Evolutionary conservation across 2,329 filamentous ascomycete genomes (phyloP), one percentile per base, ranked within the genome.

Genomic region (Nemania diffusa): DNA sequence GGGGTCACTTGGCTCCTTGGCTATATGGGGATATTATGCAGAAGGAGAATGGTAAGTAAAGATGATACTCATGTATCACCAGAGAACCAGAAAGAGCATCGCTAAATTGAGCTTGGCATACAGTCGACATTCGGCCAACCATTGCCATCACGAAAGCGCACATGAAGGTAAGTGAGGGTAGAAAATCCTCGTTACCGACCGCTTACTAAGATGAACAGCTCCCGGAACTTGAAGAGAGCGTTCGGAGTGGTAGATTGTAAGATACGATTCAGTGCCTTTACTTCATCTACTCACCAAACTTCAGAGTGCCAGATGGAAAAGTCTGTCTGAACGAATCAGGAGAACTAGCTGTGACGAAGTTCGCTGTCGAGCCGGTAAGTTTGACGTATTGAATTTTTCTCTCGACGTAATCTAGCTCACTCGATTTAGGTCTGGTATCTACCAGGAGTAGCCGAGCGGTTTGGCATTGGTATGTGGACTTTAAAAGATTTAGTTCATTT

Each of bases 311-410:
- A 0, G 96, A 99, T 78, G 95, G 96, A 58, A 96, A 94, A 77
- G 93, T 98, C 51, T 95, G 94, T 76, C 79, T 98, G 60, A 97
- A 97, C 76, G 85, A 89, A n/a, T 81, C 83, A 2, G 96, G 96
- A 62, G 96, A 98, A 78, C 84, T 98, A 42, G 92, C 92, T 34
- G 96, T 98, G 5, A 98, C 96, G 55, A 99, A 99, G 79, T 93
- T 98, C 71, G 96, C 96, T 3, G 96, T 97, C 22, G 96, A 99
- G 79, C 96, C 96, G 26, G 95, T 93, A 71, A 83, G 88, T 81
- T 82, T 82, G 72, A 24, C 52, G 40, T 48, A 27, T 15, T 9
- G 17, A 17, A 44, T 22, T 26, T 34, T 24, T 6, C 27, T 26
- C 13, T 11, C 5, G 7, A 32, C 44, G 27, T 37, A 50, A 17